These are phyloP conservation scores for Diddensiella transvaalensis DNA, from an alignment of 805 yeast genomes.

Conservation along the genomic window DNA sequence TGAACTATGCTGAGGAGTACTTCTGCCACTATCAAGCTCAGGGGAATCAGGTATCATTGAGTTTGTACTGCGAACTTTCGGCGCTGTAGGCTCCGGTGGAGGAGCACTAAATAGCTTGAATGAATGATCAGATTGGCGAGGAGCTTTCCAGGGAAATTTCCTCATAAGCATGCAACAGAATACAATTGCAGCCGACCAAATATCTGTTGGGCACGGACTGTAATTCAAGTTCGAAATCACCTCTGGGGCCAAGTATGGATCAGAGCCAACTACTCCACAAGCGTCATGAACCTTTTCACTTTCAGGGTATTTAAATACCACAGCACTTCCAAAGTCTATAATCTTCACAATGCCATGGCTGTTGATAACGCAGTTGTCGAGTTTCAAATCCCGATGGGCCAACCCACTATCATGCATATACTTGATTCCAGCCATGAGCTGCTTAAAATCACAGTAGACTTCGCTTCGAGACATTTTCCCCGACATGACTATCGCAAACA, in stretches of 20 bases:
- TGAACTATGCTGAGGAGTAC: neutral
- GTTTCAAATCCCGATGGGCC: conserved; percentile 86
- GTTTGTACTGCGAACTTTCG: neutral
- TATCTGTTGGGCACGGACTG: conserved; percentile 90
- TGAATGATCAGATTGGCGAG: conserved; percentile 73
- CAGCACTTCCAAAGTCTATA: conserved; percentile 92
- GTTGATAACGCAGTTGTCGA: conserved; percentile 88
- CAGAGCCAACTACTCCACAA: conserved; percentile 82
- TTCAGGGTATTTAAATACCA: conserved; percentile 85
- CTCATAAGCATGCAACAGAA: conserved; percentile 89
- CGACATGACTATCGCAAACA: conserved; percentile 92
- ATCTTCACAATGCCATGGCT: conserved; percentile 80
- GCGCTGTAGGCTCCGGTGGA: conserved; percentile 40
- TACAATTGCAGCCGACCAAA: conserved; percentile 90
- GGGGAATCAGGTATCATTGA: neutral
- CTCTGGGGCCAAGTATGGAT: conserved; percentile 90
- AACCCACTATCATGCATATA: conserved; percentile 82
- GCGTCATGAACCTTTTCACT: conserved; percentile 68
- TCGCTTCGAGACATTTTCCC: conserved; percentile 80
- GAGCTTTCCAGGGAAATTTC: conserved; percentile 94
- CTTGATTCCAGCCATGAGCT: conserved; percentile 72
- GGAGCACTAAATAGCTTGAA: conserved; percentile 79
- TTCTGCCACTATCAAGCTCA: neutral
- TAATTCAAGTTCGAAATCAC: conserved; percentile 78
- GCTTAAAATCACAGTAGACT: conserved; percentile 85